A percentile compares a stretch with the other conserved stretches of the same genome.
Conservation (phyloP, 1,139 yeast species). For the Protomyces macrosporus region DNA sequence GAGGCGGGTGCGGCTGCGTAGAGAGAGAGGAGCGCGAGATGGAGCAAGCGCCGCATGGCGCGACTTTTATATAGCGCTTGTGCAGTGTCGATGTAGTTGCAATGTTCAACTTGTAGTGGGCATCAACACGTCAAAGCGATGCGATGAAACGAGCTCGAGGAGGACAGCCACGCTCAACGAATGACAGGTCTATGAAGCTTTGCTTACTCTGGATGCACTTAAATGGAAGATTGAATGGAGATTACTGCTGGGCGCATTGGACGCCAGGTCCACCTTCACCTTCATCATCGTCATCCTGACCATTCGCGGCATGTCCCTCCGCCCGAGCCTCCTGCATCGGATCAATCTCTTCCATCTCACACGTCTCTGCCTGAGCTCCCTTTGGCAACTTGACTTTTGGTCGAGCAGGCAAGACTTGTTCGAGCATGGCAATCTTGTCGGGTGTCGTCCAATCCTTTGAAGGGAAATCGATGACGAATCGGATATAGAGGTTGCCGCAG, state of each 20-base stretch:
- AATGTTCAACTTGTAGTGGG: no score
- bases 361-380: constrained; percentile 65
- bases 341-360: constrained; percentile 59
- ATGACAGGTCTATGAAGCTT: no score
- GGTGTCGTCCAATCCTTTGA: constrained; percentile 40
- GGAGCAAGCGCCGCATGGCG: neutral
- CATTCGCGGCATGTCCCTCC: constrained; percentile 37
- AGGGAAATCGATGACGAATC: constrained; percentile 54
- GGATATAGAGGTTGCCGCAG: constrained; percentile 49
- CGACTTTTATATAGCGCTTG: no score
- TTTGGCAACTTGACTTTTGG: constrained; percentile 36
- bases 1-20: neutral
- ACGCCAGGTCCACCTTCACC: constrained; percentile 61
- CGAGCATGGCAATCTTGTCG: constrained; percentile 42
- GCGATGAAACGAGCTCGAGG: no score
- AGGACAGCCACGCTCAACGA: no score
- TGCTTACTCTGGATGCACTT: no score
- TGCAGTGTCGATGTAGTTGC: no score
- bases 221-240: no score
- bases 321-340: constrained; percentile 48
- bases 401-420: constrained; percentile 45
- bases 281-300: constrained; percentile 48
- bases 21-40: neutral
- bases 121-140: no score
- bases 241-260: constrained; percentile 67